phyloP scores from a whole-genome alignment of 805 yeast genomes.

The Gaillardinia entomophila region DNA sequence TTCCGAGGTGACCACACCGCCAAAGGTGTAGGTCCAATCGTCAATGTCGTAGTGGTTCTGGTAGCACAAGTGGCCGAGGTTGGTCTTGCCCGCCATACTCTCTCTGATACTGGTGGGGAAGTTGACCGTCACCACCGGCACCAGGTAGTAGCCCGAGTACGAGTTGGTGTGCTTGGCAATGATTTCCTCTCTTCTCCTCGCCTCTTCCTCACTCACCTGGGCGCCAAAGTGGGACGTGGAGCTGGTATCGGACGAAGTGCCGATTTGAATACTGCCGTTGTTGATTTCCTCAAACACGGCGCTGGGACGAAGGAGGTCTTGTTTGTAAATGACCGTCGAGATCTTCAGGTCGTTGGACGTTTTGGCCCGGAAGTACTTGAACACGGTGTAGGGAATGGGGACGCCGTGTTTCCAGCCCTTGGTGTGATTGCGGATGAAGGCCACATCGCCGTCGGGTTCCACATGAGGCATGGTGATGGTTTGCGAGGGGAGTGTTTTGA shows the following conservation, averaged over 20 bases:
- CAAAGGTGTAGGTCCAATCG: slow-evolving; percentile 29
- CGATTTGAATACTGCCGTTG: neutral
- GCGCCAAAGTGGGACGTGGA: slow-evolving; percentile 1
- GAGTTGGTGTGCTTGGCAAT: slow-evolving; percentile 3
- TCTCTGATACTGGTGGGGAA: slow-evolving; percentile 8
- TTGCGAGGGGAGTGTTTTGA: no score
- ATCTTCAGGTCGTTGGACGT: slow-evolving; percentile 7
- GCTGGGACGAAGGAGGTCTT: slow-evolving; percentile 14
- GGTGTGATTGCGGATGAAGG: slow-evolving; percentile 1
- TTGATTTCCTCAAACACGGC: slow-evolving; percentile 17
- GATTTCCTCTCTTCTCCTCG: neutral
- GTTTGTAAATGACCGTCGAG: slow-evolving; percentile 8
- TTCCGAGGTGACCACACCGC: slow-evolving; percentile 23
- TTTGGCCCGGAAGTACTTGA: slow-evolving; percentile 13
- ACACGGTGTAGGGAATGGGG: slow-evolving; percentile 18
- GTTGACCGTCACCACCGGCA: slow-evolving; percentile 20
- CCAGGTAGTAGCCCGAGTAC: slow-evolving; percentile 21
- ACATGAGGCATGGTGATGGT: no score
- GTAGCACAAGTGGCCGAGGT: slow-evolving; percentile 13
- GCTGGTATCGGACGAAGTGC: neutral
- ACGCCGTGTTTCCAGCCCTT: slow-evolving; percentile 25
- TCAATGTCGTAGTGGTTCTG: slow-evolving; percentile 27
- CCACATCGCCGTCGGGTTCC: slow-evolving; percentile 1
- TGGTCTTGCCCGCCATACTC: slow-evolving; percentile 2
- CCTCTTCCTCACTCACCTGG: slow-evolving; percentile 3